phyloP scores from a whole-genome alignment of 345 rosid genomes.

The Citrus glauca region DNA sequence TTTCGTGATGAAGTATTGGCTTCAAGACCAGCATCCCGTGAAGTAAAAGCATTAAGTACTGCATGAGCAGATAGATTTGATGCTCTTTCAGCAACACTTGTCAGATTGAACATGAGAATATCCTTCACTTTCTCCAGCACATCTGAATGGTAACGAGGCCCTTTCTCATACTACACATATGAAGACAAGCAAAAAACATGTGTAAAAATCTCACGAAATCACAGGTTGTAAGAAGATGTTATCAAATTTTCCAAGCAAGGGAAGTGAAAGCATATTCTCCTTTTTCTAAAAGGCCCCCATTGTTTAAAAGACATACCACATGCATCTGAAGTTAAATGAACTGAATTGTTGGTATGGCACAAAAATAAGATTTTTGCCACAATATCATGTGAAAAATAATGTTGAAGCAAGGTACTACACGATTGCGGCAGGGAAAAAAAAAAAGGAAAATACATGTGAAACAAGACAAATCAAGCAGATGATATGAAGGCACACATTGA shows the following conservation, averaged over 20 bases:
- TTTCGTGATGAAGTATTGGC: neutral
- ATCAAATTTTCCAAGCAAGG: neutral
- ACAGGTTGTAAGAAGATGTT: no score
- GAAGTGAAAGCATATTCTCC: neutral
- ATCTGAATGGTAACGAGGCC: slow-evolving; percentile 8
- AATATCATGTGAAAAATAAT: no score
- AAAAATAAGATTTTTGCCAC: no score
- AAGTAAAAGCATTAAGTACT: neutral
- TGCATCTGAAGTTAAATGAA: neutral
- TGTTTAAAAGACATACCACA: neutral
- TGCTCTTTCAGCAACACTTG: slow-evolving; percentile 19
- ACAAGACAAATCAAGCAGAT: neutral
- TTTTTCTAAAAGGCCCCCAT: neutral
- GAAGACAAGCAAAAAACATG: neutral
- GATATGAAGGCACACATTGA: neutral
- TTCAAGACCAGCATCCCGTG: neutral
- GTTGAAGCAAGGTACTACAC: no score
- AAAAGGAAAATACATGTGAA: no score
- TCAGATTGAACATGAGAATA: slow-evolving; percentile 15
- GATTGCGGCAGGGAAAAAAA: no score
- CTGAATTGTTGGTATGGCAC: neutral
- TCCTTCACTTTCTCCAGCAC: slow-evolving; percentile 31
- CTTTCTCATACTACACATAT: slow-evolving; percentile 28
- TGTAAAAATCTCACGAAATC: neutral
- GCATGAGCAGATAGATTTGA: slow-evolving; percentile 8